These are phyloP conservation scores for Cupressus sempervirens DNA, from an alignment of 75 land plant genomes.

Conservation along the genomic window DNA sequence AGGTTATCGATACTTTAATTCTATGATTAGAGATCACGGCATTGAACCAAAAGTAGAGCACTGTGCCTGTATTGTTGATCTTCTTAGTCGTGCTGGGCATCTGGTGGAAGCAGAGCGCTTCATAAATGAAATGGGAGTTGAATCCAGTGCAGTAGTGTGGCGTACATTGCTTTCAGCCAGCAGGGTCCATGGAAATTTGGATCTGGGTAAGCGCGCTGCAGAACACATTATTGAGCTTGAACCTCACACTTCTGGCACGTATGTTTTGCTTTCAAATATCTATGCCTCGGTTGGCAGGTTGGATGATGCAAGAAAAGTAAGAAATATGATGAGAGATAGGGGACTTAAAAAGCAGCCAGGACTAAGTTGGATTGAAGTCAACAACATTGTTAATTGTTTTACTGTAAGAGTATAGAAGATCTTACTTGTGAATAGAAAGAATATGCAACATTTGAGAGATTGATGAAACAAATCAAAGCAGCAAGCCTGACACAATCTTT, in stretches of 20 bases:
- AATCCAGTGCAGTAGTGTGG: conserved; percentile 1
- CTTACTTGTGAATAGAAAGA: conserved; percentile 20
- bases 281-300: conserved; percentile 17
- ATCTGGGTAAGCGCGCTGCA: conserved; percentile 8
- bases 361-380: conserved; percentile 37
- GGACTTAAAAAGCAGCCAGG: conserved; percentile 32
- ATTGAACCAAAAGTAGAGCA: conserved; percentile 3
- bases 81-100: conserved; percentile 1
- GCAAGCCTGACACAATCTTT: background rate
- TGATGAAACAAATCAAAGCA: background rate
- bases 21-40: conserved; percentile 8
- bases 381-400: conserved; percentile 26
- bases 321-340: conserved; percentile 30
- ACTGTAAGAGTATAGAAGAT: conserved; percentile 22
- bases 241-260: background rate
- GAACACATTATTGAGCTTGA: background rate
- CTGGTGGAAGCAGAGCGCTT: background rate
- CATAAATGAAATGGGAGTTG: background rate
- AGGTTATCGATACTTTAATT: background rate
- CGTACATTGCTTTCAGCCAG: background rate
- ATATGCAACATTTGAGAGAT: conserved; percentile 11
- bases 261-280: conserved; percentile 1
- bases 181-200: conserved; percentile 8
- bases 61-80: conserved; percentile 6
- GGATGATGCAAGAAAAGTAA: conserved; percentile 25